phyloP scores from a whole-genome alignment of 2,329 filamentous ascomycete species.

The Helotiales sp. region DNA sequence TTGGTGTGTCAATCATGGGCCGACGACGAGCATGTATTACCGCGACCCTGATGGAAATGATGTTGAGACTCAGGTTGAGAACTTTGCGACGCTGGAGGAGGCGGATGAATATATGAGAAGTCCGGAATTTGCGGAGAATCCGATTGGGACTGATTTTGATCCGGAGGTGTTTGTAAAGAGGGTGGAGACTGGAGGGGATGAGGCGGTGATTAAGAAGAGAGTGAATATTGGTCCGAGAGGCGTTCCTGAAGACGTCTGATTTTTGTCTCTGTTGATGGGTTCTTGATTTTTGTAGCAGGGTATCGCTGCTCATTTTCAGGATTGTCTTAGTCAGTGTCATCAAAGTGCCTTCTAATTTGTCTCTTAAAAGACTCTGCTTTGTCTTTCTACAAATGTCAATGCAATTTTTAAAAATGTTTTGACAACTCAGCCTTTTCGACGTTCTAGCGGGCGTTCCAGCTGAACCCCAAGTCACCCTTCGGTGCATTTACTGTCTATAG shows the following conservation, averaged over 20 bases:
- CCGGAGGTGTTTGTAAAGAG: constrained; percentile 14
- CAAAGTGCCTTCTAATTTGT: too few species aligned
- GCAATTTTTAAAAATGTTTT: too few species aligned
- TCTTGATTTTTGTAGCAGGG: too few species aligned
- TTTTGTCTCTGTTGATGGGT: too few species aligned
- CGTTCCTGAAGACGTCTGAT: background rate
- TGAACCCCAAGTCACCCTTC: too few species aligned
- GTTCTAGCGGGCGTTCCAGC: too few species aligned
- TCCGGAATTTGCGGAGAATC: constrained; percentile 5
- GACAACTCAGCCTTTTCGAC: too few species aligned
- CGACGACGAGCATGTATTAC: constrained; percentile 17
- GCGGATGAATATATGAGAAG: background rate
- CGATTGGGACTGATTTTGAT: constrained; percentile 15
- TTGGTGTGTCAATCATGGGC: constrained; percentile 16
- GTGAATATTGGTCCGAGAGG: background rate
- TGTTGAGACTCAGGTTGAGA: constrained; percentile 17
- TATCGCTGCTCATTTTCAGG: too few species aligned
- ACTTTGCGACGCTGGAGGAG: constrained; percentile 5
- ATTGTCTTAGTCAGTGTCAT: too few species aligned
- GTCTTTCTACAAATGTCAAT: too few species aligned
- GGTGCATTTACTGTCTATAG: too few species aligned
- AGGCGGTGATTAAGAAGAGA: constrained; percentile 8
- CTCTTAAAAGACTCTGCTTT: too few species aligned
- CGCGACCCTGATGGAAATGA: constrained; percentile 17
- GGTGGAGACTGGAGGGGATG: constrained; percentile 8